These are phyloP conservation scores for Funneliformis geosporum DNA, from an alignment of 192 early-diverging fungal genomes.

Conservation along the genomic window DNA sequence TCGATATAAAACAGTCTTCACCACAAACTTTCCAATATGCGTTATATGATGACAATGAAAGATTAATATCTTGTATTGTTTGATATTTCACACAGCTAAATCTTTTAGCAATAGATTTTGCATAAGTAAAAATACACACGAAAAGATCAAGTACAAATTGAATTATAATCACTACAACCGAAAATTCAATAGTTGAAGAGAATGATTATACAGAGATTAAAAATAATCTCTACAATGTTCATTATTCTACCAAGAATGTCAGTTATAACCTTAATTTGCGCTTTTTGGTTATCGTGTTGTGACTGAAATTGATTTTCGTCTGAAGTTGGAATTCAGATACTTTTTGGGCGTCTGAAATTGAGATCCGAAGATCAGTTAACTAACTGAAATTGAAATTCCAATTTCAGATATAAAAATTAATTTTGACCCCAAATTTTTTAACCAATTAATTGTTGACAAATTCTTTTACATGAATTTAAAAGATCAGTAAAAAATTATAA, in stretches of 20 bases:
- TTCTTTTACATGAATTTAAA: no score
- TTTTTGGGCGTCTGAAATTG: no score
- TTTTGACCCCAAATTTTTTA: no score
- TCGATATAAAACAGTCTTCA: background rate
- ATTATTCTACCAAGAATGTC: constrained; percentile 1
- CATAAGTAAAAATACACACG: background rate
- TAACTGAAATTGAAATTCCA: no score
- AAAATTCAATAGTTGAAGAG: background rate
- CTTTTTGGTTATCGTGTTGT: background rate
- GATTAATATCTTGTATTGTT: constrained; percentile 4
- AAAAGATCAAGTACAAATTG: constrained; percentile 13
- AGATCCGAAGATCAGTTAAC: no score
- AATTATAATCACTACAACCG: background rate
- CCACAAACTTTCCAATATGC: background rate
- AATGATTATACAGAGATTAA: background rate
- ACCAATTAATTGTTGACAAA: no score
- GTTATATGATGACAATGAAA: background rate
- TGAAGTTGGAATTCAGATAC: no score
- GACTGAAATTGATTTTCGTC: no score
- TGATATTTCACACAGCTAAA: constrained; percentile 9
- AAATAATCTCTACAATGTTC: constrained; percentile 15
- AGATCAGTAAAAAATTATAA: no score
- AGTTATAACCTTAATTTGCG: background rate
- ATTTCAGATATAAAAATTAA: no score
- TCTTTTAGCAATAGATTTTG: constrained; percentile 19